These are phyloP conservation scores for Ceriops tagal DNA, from an alignment of 345 rosid species.

Conservation along the genomic window DNA sequence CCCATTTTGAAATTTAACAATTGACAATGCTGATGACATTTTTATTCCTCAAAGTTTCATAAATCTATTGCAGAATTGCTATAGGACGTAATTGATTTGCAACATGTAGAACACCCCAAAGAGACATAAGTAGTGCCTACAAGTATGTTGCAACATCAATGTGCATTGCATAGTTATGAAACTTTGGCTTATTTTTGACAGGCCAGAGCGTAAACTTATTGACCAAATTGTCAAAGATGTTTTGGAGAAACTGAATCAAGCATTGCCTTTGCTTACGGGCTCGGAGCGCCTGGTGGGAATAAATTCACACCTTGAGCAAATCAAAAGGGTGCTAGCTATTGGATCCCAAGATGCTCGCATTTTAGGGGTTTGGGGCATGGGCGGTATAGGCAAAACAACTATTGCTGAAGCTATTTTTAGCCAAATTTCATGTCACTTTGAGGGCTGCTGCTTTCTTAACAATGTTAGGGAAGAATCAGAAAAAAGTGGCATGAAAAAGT, in stretches of 20 bases:
- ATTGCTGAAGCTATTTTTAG: constrained; percentile 4
- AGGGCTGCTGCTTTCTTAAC: constrained; percentile 2
- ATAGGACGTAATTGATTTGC: no score
- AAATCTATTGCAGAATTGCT: no score
- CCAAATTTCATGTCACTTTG: not conserved
- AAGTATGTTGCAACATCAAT: no score
- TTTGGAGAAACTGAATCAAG: not conserved
- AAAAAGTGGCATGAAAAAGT: not conserved
- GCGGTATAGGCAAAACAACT: constrained; percentile 19
- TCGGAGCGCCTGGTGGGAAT: constrained; percentile 4
- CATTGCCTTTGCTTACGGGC: not conserved
- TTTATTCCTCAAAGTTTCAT: no score
- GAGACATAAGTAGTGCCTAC: no score
- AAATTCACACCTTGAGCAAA: constrained; percentile 1
- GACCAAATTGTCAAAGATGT: not conserved
- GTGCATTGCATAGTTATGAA: no score
- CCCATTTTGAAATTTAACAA: no score
- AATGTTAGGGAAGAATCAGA: constrained; percentile 10
- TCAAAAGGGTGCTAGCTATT: not conserved
- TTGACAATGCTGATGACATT: no score
- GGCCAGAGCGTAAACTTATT: not conserved
- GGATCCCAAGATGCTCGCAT: not conserved
- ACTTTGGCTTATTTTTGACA: not conserved
- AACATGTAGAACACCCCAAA: no score
- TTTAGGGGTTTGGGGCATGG: constrained; percentile 19